Evolutionary conservation across 139 green algal species (phyloP).

Genomic region (Desmodesmus armatus): DNA sequence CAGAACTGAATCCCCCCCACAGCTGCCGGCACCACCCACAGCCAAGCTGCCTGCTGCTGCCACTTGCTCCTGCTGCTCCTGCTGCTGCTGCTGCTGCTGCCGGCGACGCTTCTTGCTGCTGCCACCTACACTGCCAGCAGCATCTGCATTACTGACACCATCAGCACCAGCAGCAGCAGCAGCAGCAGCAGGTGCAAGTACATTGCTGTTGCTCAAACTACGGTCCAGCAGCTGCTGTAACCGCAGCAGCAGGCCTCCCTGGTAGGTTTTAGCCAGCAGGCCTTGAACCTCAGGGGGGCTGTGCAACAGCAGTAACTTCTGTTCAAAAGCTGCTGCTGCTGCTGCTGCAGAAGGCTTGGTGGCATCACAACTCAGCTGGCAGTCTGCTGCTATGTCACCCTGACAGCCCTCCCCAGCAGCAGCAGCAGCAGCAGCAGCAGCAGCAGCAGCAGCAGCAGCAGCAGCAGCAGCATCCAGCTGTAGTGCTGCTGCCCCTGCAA

Average conservation of each 20-base stretch:
- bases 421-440: conserved; percentile 11
- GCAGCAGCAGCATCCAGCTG: neutral
- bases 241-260: neutral
- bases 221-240: conserved; percentile 12
- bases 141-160: neutral
- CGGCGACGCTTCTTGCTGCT: conserved; percentile 4
- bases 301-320: too few relatives aligned
- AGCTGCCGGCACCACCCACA: neutral
- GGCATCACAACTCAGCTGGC: neutral
- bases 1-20: too few relatives aligned
- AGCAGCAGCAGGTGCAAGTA: neutral
- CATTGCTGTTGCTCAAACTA: neutral
- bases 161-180: neutral
- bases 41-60: neutral
- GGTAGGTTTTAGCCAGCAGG: conserved; percentile 27
- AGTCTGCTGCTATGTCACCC: neutral
- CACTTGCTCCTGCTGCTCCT: neutral
- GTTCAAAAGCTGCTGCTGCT: conserved; percentile 10
- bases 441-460: conserved; percentile 32
- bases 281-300: neutral
- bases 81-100: conserved; percentile 24
- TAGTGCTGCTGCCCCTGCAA: conserved; percentile 20
- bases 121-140: neutral
- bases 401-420: too few relatives aligned
- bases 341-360: neutral